Base-by-base conservation (phyloP, 176 grass and related monocot species). In the Saccharum officinarum region DNA sequence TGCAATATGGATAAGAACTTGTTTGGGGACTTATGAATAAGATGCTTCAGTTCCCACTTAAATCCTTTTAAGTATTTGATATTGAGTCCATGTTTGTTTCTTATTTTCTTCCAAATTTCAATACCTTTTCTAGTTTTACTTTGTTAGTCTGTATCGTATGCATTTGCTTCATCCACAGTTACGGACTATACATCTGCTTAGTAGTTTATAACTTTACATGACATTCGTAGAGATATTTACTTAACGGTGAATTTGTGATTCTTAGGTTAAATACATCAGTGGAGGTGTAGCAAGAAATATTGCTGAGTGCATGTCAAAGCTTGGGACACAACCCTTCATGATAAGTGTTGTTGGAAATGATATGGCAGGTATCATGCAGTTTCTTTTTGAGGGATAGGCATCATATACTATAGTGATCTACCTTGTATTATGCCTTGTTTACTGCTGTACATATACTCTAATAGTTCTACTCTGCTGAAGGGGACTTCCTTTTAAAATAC, bases 201-300 rank as follows among this genome's bases (percentile, higher is more conserved):
- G 17, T 84, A 6, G 5, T 71, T 86, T 65, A 23, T 59, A 59
- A 23, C 57, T 60, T 60, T 25, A 61, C 61, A 69, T 69, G 23
- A 31, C 34, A 71, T 33, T 79, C 26, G 5, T 73, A 59, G 20
- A 82, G 61, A 55, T 36, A 78, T 37, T 73, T 41, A 15, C 16
- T 83, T 80, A 20, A 52, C 3, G 22, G 20, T n/a, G 4, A 76
- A 17, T 55, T 76, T 73, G 10, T 46, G 46, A 77, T 75, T 26
- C 41, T 66, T 41, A 98, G 96, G 93, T 98, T 82, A 90, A 88
- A 25, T 98, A 95, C 82, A 64, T 92, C 20, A 83, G 79, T 50
- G 93, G 96, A 44, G 93, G 96, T 79, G 96, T 98, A 45, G 93
- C 87, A 83, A 95, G 96, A 87, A 98, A 98, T 90, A 87, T 98